Base-by-base conservation (phyloP, 208 protist species). In the Leishmania braziliensis region DNA sequence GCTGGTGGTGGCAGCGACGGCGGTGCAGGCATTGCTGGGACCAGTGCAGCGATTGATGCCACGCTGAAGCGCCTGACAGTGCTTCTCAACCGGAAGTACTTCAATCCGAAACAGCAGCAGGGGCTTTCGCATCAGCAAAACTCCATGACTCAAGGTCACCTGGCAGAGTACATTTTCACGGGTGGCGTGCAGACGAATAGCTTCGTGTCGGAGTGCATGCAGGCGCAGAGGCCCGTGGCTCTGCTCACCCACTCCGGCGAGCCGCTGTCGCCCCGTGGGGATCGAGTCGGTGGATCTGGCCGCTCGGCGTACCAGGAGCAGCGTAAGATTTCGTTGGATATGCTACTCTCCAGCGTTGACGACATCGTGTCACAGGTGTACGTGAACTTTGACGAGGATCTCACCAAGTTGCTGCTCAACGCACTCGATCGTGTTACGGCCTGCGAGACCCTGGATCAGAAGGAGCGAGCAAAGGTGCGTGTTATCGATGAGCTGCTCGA, bases 351-450 rank as follows among this genome's bases (percentile, higher is more conserved):
- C 43, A 96, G 90, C 79, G 90, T 95, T 39, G 95, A 98, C 78
- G 95, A 98, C 78, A 95, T 98, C 66, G 95, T 98, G 8, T 95
- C 93, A 5, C 95, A 98, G 79, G 86, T 98, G 58, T 98, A 98
- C 82, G 92, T 96, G 53, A 69, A 87, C 83, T 96, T 98, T 80
- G 95, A 98, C 81, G 95, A 98, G 79, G 93, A 93, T 80, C 80
- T 96, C 79, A 98, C 93, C 23, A 95, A 93, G 79, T 82, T 98
- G 70, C 85, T 98, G n/a, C 86, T 98, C n/a, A 96, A 96, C 81
- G 92, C 89, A 1, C 92, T 98, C 29, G 95, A 96, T 78, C 89
- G 87, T 36, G 88, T 98, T 14, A 96, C 95, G 50, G 84, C 86
- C 16, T 93, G 90, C 72, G 92, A 92, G 33, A 96, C 89, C 29